Evolutionary conservation across 371 early-diverging fungal genomes (phyloP), one percentile per base, ranked within the genome.

Genomic region (Encephalitozoon intestinalis): DNA sequence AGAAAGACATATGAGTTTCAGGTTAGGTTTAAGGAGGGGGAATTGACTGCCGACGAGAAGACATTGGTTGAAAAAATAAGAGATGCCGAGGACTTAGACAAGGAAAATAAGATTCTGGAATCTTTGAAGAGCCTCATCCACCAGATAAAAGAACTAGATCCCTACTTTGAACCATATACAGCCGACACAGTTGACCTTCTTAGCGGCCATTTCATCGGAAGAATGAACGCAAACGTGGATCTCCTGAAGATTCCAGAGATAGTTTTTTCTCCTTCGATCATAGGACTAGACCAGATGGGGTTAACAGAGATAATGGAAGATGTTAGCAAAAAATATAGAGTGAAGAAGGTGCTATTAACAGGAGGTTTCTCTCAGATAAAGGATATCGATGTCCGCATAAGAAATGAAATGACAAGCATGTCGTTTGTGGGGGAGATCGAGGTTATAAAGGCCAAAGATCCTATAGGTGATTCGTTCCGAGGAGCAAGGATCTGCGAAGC

Each of bases 301-400:
- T 23, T 85, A 1, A 58, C 73, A 31, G 86, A 85, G 54, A 78
- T 77, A 44, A 65, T 85, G 39, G 79, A 82, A 40, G 46, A 63
- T 30, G 51, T 81, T 39, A 39, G 43, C 11, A 58, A 23, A 23
- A 50, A 70, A 23, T 68, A 73, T 15, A 58, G 71, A 28, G 65
- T 76, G 8, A 44, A 71, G 41, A 79, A 84, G 41, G 70, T 84
- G 11, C 80, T 85, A 39, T 21, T 85, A 8, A 81, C 81, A 44
- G 86, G 86, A 28, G 86, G 86, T n/a, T 84, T 85, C 67, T 79
- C 80, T 31, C 53, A 72, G 58, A 81, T 85, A 30, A 25, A 66
- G 65, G 80, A 77, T 6, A 37, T 85, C 6, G 74, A 78, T 44
- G 78, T 79, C 63, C 70, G 86, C 64, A 64, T 85, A 34, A 25